phyloP scores from a whole-genome alignment of 257 asterid species.

The Solanum ossicruentum region DNA sequence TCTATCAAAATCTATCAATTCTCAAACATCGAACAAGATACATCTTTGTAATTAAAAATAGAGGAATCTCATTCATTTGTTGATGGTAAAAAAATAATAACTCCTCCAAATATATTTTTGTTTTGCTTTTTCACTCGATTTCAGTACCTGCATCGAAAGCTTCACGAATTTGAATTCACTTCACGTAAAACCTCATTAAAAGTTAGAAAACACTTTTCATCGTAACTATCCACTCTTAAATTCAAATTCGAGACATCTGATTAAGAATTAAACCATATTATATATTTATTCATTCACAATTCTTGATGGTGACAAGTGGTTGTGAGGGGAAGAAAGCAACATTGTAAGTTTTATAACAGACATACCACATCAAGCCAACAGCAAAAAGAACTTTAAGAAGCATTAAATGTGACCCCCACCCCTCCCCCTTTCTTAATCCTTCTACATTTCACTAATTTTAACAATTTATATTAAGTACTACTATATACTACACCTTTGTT shows the following conservation, averaged over 20 bases:
- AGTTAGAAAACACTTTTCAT: not conserved
- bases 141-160: not conserved
- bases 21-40: not conserved
- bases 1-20: not conserved
- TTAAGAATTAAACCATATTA: not conserved
- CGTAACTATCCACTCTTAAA: rapidly evolving
- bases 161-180: not conserved
- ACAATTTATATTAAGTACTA: not conserved
- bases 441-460: not conserved
- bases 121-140: not conserved
- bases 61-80: not conserved
- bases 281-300: not conserved
- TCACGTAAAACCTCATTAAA: not conserved
- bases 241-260: not conserved
- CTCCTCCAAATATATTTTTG: not conserved
- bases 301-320: not conserved
- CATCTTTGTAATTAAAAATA: not conserved
- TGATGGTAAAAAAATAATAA: not conserved
- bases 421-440: not conserved
- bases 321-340: constrained; percentile 6
- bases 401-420: constrained; percentile 9
- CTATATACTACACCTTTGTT: not conserved
- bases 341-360: constrained; percentile 8
- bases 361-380: constrained; percentile 22
- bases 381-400: constrained; percentile 3